These are phyloP conservation scores for Periconia sp. DNA, from an alignment of 2,329 filamentous ascomycete genomes.

Conservation along the genomic window DNA sequence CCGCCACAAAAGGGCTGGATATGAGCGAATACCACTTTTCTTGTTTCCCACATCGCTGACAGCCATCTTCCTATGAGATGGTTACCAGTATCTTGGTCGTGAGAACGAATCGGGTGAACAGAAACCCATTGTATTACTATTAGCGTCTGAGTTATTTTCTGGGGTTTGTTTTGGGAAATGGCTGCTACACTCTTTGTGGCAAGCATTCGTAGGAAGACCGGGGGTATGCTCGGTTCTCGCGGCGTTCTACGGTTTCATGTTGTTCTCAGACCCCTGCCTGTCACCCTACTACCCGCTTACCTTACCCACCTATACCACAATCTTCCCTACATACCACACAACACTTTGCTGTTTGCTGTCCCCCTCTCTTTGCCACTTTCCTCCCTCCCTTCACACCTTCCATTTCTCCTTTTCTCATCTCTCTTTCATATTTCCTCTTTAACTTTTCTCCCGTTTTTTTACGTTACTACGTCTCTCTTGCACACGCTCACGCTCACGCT, in stretches of 20 bases:
- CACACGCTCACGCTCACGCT: too few relatives aligned
- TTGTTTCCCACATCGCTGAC: neutral
- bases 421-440: neutral
- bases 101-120: neutral
- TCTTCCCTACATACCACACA: neutral
- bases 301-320: too few relatives aligned
- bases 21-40: constrained; percentile 14
- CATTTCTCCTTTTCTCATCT: neutral
- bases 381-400: neutral
- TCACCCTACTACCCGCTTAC: neutral
- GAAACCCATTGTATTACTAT: neutral
- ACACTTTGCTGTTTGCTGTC: too few relatives aligned
- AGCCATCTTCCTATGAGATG: too few relatives aligned
- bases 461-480: neutral
- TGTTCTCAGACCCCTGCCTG: neutral
- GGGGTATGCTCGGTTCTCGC: neutral
- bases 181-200: neutral
- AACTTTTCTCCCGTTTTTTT: neutral
- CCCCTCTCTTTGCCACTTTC: neutral
- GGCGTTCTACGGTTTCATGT: neutral
- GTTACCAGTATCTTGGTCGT: neutral
- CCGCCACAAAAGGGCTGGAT: constrained; percentile 40
- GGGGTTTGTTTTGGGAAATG: neutral
- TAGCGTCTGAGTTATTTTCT: neutral
- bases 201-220: neutral